Evolutionary conservation across 2,329 filamentous ascomycete genomes (phyloP).

Genomic region (Monilinia fructicola): DNA sequence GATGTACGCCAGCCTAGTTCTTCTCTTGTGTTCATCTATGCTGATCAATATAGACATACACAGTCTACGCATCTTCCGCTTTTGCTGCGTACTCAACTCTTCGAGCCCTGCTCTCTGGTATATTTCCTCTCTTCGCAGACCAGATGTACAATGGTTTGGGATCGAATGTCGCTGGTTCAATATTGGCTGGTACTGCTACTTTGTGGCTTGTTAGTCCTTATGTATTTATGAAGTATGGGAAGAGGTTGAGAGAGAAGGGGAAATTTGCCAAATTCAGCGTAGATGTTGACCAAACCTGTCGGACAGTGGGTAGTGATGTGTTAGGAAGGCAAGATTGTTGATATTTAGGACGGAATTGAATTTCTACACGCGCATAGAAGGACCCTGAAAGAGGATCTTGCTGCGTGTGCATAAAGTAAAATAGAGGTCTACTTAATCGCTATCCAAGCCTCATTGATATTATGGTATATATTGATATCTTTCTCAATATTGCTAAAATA

Average conservation of each 20-base stretch:
- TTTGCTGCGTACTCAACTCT: slow-evolving; percentile 46
- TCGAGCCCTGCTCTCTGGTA: slow-evolving; percentile 43
- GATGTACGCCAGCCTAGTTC: slow-evolving; percentile 35
- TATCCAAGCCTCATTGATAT: neutral
- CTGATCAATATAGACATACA: slow-evolving; percentile 39
- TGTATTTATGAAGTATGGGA: slow-evolving; percentile 44
- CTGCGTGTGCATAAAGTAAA: neutral
- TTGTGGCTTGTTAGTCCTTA: slow-evolving; percentile 44
- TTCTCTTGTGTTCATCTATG: neutral
- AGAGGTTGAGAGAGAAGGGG: slow-evolving; percentile 37
- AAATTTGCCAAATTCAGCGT: slow-evolving; percentile 9
- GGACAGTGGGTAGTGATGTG: neutral
- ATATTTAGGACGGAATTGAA: neutral
- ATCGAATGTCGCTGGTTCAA: slow-evolving; percentile 43
- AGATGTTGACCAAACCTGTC: neutral
- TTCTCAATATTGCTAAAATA: no score
- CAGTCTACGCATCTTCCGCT: slow-evolving; percentile 47
- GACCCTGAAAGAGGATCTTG: neutral
- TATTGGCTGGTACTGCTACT: slow-evolving; percentile 46
- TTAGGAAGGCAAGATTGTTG: neutral
- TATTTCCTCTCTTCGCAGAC: slow-evolving; percentile 45
- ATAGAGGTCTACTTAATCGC: neutral
- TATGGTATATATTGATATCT: neutral
- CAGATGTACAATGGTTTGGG: slow-evolving; percentile 45
- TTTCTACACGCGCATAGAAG: no score